Percentiles rank a stretch among this genome's conserved stretches.
Conservation (phyloP, 2,329 filamentous ascomycete species). For the Neofusicoccum sp. region DNA sequence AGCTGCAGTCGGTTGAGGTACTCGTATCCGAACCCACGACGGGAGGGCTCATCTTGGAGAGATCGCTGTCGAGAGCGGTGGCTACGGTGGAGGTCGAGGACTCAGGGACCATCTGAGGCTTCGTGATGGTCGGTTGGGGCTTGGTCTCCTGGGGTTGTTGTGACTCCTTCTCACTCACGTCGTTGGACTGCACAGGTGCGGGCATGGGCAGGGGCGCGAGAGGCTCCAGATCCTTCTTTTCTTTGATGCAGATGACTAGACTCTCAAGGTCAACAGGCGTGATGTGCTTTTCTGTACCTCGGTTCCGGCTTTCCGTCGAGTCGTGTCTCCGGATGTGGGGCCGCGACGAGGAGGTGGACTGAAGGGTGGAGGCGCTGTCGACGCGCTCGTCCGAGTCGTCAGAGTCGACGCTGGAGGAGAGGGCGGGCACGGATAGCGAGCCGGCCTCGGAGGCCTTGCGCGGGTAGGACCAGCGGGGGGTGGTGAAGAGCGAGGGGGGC, state of each 20-base stretch:
- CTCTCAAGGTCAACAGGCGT: conserved; percentile 91
- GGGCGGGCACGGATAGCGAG: conserved; percentile 39
- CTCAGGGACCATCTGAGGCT: conserved; percentile 51
- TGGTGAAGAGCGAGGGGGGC: conserved; percentile 22
- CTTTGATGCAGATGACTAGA: conserved; percentile 89
- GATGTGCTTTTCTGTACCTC: conserved; percentile 79
- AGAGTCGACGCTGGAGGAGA: conserved; percentile 49
- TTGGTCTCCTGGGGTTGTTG: conserved; percentile 38
- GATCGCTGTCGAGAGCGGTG: conserved; percentile 40
- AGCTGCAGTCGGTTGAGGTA: conserved; percentile 59
- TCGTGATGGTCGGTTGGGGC: conserved; percentile 34
- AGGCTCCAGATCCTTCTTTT: conserved; percentile 68
- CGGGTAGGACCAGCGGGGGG: conserved; percentile 33
- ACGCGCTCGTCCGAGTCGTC: conserved; percentile 37
- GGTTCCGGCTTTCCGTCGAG: conserved; percentile 67
- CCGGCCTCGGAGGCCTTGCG: conserved; percentile 22
- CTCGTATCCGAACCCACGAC: conserved; percentile 58
- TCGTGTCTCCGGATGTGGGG: conserved; percentile 70
- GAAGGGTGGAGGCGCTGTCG: conserved; percentile 47
- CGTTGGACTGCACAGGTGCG: conserved; percentile 21
- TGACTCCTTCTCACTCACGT: conserved; percentile 42
- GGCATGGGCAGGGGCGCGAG: conserved; percentile 48
- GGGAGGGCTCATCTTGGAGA: conserved; percentile 40
- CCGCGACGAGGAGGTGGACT: conserved; percentile 52
- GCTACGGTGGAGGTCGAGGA: conserved; percentile 59